phyloP scores from a whole-genome alignment of 2,329 filamentous ascomycete species.

The Aureobasidium sp. region DNA sequence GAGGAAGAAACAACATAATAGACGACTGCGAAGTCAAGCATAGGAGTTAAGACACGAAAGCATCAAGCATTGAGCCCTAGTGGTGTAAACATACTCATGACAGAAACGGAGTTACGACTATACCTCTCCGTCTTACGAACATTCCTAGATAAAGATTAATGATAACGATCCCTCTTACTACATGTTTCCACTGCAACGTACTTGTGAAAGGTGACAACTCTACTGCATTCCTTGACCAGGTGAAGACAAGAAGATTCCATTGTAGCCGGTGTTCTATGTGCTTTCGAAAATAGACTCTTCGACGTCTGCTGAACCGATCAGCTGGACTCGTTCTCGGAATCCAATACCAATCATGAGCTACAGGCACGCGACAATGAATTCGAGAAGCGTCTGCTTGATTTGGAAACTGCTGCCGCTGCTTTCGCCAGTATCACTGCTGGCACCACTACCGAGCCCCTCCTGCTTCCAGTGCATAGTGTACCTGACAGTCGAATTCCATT shows the following conservation, averaged over 20 bases:
- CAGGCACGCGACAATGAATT: not conserved
- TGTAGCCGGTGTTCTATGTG: too few relatives aligned
- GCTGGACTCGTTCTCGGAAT: too few relatives aligned
- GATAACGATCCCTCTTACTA: not conserved
- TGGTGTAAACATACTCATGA: not conserved
- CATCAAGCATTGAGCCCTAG: not conserved
- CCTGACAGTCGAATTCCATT: not conserved
- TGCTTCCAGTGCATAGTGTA: not conserved
- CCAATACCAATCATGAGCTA: not conserved
- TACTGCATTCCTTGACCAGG: too few relatives aligned
- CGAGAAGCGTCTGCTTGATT: not conserved
- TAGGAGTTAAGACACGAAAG: not conserved
- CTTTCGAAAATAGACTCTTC: too few relatives aligned
- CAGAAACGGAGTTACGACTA: not conserved
- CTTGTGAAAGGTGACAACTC: not conserved
- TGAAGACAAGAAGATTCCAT: too few relatives aligned
- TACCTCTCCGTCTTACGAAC: not conserved
- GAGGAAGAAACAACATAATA: not conserved
- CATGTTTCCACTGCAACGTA: not conserved
- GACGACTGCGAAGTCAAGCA: not conserved
- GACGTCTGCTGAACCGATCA: too few relatives aligned
- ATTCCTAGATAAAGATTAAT: constrained; percentile 5
- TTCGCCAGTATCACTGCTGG: not conserved
- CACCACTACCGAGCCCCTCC: not conserved
- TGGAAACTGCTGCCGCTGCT: not conserved